A percentile compares a stretch with the other conserved stretches of the same genome.
Evolutionary conservation across 495 filamentous ascomycete genomes (phyloP).

Genomic region (Tuber microsphaerosporum): DNA sequence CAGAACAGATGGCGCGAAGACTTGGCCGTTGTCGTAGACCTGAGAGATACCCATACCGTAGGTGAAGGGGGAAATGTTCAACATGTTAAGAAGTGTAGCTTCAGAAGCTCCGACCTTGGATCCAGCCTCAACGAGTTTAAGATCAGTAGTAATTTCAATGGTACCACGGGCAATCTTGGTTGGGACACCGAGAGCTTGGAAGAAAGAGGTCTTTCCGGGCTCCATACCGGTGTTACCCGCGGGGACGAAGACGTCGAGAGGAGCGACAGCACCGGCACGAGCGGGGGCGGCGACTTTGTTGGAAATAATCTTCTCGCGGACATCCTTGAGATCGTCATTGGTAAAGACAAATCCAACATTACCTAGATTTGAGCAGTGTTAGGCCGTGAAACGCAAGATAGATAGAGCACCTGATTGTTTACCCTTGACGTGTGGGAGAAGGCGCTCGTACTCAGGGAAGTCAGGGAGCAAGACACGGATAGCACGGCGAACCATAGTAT

Average conservation of each 20-base stretch:
- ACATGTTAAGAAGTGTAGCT: slow-evolving; percentile 96
- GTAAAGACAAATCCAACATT: slow-evolving; percentile 99
- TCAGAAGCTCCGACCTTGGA: slow-evolving; percentile 96
- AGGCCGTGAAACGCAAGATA: background rate
- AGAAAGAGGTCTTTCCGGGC: slow-evolving; percentile 99
- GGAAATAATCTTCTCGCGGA: slow-evolving; percentile 85
- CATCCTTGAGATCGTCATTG: slow-evolving; percentile 84
- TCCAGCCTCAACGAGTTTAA: slow-evolving; percentile 92
- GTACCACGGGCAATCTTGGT: slow-evolving; percentile 99
- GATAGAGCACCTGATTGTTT: slow-evolving; percentile 19
- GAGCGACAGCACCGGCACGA: slow-evolving; percentile 91
- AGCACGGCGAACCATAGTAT: slow-evolving; percentile 99
- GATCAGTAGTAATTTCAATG: slow-evolving; percentile 97
- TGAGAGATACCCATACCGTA: slow-evolving; percentile 95
- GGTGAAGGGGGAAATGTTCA: slow-evolving; percentile 99
- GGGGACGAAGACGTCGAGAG: slow-evolving; percentile 80
- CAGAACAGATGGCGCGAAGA: slow-evolving; percentile 72
- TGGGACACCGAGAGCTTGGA: slow-evolving; percentile 99
- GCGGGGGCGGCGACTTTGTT: slow-evolving; percentile 97
- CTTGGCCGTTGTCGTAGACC: slow-evolving; percentile 94
- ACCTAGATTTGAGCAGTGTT: slow-evolving; percentile 45
- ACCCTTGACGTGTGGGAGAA: slow-evolving; percentile 89
- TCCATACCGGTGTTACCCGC: slow-evolving; percentile 99
- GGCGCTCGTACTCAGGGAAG: slow-evolving; percentile 91
- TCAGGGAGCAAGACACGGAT: slow-evolving; percentile 90